Conservation (phyloP, 192 early-diverging fungal genomes). For the Linnemannia hyalina region DNA sequence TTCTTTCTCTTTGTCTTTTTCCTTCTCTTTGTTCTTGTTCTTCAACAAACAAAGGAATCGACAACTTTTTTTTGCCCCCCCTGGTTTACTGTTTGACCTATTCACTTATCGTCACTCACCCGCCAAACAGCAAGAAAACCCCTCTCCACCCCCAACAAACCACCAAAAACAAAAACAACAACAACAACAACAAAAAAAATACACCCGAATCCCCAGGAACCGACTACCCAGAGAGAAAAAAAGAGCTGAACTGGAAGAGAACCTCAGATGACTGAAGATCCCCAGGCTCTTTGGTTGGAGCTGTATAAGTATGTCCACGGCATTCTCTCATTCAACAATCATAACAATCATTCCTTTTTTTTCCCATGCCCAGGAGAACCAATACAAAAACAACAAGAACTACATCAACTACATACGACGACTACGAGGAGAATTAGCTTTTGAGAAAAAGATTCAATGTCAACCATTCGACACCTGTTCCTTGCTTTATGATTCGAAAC, state of each 20-base stretch:
- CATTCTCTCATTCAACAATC: not conserved
- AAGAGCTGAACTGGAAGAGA: not conserved
- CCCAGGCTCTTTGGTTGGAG: conserved; percentile 45
- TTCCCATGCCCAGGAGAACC: not conserved
- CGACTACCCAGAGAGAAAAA: not conserved
- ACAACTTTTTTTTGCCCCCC: not conserved
- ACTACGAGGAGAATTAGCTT: not conserved
- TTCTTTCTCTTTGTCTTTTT: not conserved
- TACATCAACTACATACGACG: not conserved
- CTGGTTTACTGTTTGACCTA: not conserved
- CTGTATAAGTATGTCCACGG: conserved; percentile 30
- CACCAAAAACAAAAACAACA: not conserved
- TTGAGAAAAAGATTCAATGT: not conserved
- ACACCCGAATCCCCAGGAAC: not conserved
- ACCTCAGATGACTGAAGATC: conserved; percentile 42
- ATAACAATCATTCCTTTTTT: not conserved
- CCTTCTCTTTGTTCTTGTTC: not conserved
- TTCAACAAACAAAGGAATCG: not conserved
- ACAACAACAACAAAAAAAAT: not conserved
- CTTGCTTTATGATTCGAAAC: not conserved
- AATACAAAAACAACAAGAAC: not conserved
- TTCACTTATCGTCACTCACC: conserved; percentile 10
- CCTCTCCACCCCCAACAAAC: not conserved
- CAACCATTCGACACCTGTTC: not conserved
- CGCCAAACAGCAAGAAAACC: not conserved